phyloP scores from a whole-genome alignment of 176 grass and related monocot genomes.

The Coix lacrymajobi region DNA sequence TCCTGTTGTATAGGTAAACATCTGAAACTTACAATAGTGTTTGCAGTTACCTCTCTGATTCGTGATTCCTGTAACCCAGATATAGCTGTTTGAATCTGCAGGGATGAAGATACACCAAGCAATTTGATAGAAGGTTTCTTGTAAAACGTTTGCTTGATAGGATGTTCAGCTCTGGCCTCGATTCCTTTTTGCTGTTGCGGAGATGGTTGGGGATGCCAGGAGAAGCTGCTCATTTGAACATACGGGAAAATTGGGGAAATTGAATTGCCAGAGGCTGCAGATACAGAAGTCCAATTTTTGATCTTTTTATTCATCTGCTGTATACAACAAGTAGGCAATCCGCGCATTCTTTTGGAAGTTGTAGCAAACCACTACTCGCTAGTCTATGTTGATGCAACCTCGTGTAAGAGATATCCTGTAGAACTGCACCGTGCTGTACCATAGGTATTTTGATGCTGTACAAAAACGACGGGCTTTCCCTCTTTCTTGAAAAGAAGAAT shows the following conservation, averaged over 20 bases:
- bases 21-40: neutral
- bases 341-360: slow-evolving; percentile 5
- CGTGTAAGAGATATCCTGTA: neutral
- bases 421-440: slow-evolving; percentile 10
- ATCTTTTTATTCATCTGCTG: neutral
- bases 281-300: slow-evolving; percentile 3
- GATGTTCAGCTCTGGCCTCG: neutral
- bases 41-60: neutral
- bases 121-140: neutral
- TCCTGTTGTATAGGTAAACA: slow-evolving; percentile 62
- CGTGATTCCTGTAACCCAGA: neutral
- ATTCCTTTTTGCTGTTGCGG: slow-evolving; percentile 1
- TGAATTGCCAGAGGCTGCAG: neutral
- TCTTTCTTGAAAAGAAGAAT: slow-evolving; percentile 3
- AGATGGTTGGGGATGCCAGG: neutral
- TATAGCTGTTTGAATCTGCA: neutral
- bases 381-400: neutral
- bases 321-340: slow-evolving; percentile 3
- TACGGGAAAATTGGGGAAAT: neutral
- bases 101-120: slow-evolving; percentile 12
- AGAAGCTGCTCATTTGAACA: neutral
- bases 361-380: neutral
- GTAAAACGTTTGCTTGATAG: slow-evolving; percentile 2
- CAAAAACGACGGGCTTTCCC: neutral
- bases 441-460: neutral